A percentile compares a stretch with the other conserved stretches of the same genome.
phyloP scores from a whole-genome alignment of 73 alveolate genomes.

The Symbiodinium natans region DNA sequence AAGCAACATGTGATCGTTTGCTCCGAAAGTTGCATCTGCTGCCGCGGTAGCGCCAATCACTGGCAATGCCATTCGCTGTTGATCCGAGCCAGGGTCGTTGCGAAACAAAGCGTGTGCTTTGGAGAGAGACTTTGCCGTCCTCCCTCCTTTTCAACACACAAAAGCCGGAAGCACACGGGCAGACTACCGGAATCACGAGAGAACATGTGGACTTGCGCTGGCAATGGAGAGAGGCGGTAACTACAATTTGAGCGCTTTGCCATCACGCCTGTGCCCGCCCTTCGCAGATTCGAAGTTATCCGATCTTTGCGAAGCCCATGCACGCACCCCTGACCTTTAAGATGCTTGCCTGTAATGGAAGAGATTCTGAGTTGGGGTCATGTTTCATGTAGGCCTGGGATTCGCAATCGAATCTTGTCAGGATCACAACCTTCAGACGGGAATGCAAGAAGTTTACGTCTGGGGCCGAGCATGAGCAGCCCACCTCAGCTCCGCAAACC shows the following conservation, averaged over 20 bases:
- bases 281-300: constrained; percentile 78
- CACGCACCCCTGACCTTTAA: constrained; percentile 93
- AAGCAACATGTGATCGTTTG: no score
- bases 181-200: no score
- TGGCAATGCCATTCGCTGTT: background rate
- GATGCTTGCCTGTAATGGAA: background rate
- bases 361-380: no score
- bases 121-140: no score
- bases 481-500: background rate
- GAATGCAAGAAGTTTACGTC: constrained; percentile 66
- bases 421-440: constrained; percentile 82
- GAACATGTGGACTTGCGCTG: background rate
- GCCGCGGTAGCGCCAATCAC: background rate
- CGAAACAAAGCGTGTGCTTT: background rate
- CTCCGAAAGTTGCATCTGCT: no score
- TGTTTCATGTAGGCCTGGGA: background rate
- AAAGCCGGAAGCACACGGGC: background rate
- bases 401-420: background rate
- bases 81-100: background rate
- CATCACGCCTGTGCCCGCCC: background rate
- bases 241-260: background rate
- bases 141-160: background rate
- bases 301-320: constrained; percentile 92
- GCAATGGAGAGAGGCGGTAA: background rate
- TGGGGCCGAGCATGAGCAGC: background rate